These are phyloP conservation scores for Cerrena zonata DNA, from an alignment of 1,284 basidiomycete species.

Conservation along the genomic window DNA sequence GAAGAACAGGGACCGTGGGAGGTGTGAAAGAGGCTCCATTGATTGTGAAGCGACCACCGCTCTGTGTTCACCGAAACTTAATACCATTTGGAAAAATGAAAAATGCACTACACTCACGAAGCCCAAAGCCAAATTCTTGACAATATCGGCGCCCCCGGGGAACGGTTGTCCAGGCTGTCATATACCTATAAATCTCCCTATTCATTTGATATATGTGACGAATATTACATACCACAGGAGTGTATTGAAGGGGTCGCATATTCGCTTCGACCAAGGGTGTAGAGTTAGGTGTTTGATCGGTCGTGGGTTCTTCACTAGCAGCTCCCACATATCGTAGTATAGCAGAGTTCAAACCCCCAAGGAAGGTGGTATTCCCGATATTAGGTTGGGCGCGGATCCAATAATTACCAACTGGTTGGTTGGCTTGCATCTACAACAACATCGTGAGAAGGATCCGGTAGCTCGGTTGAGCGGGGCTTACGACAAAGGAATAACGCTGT, in stretches of 20 bases:
- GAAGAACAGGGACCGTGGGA: conserved; percentile 30
- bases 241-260: conserved; percentile 17
- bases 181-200: neutral
- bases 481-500: conserved; percentile 31
- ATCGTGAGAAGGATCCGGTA: conserved; percentile 23
- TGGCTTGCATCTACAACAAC: conserved; percentile 23
- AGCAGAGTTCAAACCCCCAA: conserved; percentile 32
- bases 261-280: conserved; percentile 24
- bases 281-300: conserved; percentile 20
- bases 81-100: neutral
- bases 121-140: conserved; percentile 20
- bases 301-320: conserved; percentile 26
- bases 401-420: conserved; percentile 34
- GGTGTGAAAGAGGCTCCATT: conserved; percentile 23
- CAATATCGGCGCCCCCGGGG: conserved; percentile 25
- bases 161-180: conserved; percentile 23
- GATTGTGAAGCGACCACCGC: conserved; percentile 19
- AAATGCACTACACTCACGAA: conserved; percentile 14
- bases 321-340: conserved; percentile 36
- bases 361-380: conserved; percentile 13
- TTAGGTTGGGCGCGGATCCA: conserved; percentile 41
- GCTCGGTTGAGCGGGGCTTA: conserved; percentile 16
- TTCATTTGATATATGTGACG: conserved; percentile 1
- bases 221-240: conserved; percentile 11
- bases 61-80: conserved; percentile 9